These are phyloP conservation scores for Cardamine chenopodiifolia DNA, from an alignment of 345 rosid species.

Conservation along the genomic window DNA sequence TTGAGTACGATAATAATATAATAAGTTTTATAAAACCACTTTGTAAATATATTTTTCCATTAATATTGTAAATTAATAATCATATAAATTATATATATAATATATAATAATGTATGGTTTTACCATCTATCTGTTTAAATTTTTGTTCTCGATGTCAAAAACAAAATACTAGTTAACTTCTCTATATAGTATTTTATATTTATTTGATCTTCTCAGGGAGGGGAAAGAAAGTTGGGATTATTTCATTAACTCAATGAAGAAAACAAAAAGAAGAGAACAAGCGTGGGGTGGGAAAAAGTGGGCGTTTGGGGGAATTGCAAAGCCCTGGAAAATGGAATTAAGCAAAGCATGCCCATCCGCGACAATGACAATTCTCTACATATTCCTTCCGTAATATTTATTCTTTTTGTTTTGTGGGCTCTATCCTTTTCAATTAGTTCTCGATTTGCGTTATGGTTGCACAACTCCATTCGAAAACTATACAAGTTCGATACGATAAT, in stretches of 20 bases:
- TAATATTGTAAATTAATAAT: too few relatives aligned
- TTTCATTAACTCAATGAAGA: conserved; percentile 6
- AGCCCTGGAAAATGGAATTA: conserved; percentile 43
- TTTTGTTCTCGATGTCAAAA: too few relatives aligned
- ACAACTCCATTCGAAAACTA: background rate
- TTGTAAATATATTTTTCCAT: too few relatives aligned
- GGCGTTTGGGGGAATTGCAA: conserved; percentile 23
- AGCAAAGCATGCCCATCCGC: conserved; percentile 35
- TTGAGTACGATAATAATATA: too few relatives aligned
- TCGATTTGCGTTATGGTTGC: background rate
- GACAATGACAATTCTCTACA: conserved; percentile 37
- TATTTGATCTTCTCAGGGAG: too few relatives aligned
- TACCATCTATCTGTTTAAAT: too few relatives aligned
- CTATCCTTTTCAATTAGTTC: background rate
- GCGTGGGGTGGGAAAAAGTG: conserved; percentile 29
- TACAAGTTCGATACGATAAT: background rate
- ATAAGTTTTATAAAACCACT: too few relatives aligned
- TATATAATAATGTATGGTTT: too few relatives aligned
- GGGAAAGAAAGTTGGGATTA: background rate
- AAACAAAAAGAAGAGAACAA: conserved; percentile 31
- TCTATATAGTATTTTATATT: too few relatives aligned
- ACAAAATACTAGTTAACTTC: too few relatives aligned
- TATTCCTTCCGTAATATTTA: conserved; percentile 4
- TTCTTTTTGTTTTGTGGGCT: conserved; percentile 17
- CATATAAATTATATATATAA: too few relatives aligned